Conservation (phyloP, 345 rosid species). For the Kernera saxatilis region DNA sequence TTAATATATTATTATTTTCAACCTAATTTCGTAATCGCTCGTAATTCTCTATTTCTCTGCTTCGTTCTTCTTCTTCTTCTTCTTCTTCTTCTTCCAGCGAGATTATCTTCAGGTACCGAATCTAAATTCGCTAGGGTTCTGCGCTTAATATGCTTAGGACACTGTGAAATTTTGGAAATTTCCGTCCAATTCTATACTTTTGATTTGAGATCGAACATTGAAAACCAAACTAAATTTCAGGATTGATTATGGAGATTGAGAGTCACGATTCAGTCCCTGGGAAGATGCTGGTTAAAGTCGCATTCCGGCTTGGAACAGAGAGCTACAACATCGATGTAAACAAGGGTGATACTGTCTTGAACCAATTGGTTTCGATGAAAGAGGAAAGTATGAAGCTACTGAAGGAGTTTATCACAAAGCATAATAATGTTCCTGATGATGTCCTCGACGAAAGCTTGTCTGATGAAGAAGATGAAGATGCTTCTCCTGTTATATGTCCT, state of each 20-base stretch:
- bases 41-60: too few species aligned
- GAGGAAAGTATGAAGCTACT: conserved; percentile 68
- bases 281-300: conserved; percentile 40
- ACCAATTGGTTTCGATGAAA: conserved; percentile 69
- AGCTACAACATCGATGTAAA: conserved; percentile 36
- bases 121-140: not conserved
- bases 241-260: conserved; percentile 46
- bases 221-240: not conserved
- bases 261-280: conserved; percentile 17
- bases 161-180: not conserved
- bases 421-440: conserved; percentile 74
- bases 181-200: not conserved
- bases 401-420: conserved; percentile 78
- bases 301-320: conserved; percentile 65
- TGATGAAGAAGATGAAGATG: conserved; percentile 46
- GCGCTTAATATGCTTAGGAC: not conserved
- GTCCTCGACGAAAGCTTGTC: conserved; percentile 69
- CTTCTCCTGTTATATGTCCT: conserved; percentile 31
- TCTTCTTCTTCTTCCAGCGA: not conserved
- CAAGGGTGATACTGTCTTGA: conserved; percentile 44
- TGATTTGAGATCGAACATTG: not conserved
- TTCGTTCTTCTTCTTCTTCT: not conserved
- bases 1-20: too few species aligned
- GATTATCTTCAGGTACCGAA: not conserved
- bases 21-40: not conserved